Evolutionary conservation across 2,329 filamentous ascomycete genomes (phyloP).

Genomic region (Diaporthe humulicola): DNA sequence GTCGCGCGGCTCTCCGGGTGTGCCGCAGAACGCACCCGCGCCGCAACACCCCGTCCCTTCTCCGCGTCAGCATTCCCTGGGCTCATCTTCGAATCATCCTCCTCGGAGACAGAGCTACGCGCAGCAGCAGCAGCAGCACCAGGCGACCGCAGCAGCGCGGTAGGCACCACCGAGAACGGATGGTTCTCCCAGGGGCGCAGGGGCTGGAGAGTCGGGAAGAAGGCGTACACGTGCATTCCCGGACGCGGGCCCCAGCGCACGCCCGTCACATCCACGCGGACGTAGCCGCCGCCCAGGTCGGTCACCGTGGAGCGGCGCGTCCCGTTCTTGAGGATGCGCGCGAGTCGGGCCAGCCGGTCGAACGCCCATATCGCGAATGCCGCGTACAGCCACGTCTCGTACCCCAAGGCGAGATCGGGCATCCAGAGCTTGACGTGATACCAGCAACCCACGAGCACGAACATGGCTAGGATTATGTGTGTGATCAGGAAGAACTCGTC

Average conservation of each 20-base stretch:
- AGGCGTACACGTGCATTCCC: background rate
- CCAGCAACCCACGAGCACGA: background rate
- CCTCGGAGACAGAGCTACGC: background rate
- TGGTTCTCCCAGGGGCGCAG: constrained; percentile 5
- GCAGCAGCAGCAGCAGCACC: background rate
- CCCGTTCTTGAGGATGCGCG: background rate
- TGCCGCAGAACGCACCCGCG: background rate
- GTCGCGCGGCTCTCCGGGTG: background rate
- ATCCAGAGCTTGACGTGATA: background rate
- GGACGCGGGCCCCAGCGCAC: background rate
- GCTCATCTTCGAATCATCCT: background rate
- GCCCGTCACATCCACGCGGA: background rate
- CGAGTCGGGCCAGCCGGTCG: background rate
- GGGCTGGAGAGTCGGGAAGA: background rate
- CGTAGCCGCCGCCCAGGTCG: background rate
- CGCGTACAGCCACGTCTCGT: background rate
- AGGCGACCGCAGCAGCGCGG: background rate
- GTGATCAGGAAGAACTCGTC: background rate
- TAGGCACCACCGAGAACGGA: background rate
- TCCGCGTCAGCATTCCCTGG: background rate
- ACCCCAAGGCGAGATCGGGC: background rate
- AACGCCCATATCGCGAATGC: background rate
- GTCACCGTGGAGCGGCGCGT: background rate
- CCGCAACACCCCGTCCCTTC: background rate
- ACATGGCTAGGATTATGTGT: background rate